Evolutionary conservation across 2,329 filamentous ascomycete genomes (phyloP), one percentile per base, ranked within the genome.

Genomic region (Hypoxylon sp.): DNA sequence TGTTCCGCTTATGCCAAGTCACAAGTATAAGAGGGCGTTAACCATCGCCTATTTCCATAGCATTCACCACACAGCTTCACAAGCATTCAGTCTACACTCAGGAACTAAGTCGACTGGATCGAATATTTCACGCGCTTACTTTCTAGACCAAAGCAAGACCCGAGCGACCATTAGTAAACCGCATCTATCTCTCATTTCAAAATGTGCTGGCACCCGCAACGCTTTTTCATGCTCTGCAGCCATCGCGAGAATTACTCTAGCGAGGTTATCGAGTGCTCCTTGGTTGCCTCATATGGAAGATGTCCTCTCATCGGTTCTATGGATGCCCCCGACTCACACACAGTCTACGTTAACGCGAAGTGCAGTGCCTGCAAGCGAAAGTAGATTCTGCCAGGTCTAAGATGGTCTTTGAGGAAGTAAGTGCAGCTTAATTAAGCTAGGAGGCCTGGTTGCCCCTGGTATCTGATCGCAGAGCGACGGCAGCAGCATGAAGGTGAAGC

Each of bases 181-280:
- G 14, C 11, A 13, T 43, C 21, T 28, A 32, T 36, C 25, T 30
- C 36, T 58, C 25, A 23, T 48, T 34, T 21, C 66, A 70, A 30
- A 38, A 74, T 75, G 72, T 73, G 72, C 46, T 69, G 60, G 46
- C 66, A 67, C 45, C 67, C 65, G 13, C 62, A 69, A 46, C 45
- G 60, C 11, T 28, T 55, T 14, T 73, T 51, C 57, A n/a, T 19
- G 19, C 28, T 30, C 28, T 74, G 73, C 28, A 60, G 63, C 11
- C 64, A 70, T 45, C 72, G 71, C 36, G 19, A 48, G 36, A 23
- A 43, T 23, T 69, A 63, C 14, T 65, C 64, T 13, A 70, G 64
- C 38, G 28, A 67, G 41, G 17, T 67, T 25, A 57, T 62, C 14
- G 1, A 63, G 2, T 70, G 67, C n/a, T 5, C 38, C 23, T 30